A percentile compares a stretch with the other conserved stretches of the same genome.
Evolutionary conservation across 352 stramenopile genomes (phyloP).

Genomic region (Globisporangium nagaii): DNA sequence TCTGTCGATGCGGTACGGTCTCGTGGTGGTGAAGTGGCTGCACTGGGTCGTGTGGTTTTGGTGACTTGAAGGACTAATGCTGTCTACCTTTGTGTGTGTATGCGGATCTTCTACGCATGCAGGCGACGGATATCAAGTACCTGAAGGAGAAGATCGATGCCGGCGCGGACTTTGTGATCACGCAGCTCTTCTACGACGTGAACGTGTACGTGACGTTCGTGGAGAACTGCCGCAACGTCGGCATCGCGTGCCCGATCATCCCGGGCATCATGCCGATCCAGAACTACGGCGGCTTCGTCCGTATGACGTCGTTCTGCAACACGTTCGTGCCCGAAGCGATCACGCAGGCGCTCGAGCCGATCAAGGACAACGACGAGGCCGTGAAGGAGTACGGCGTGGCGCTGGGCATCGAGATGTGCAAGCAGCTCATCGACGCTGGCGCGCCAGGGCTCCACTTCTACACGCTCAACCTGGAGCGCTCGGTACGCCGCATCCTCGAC

Average conservation of each 20-base stretch:
- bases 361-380: constrained; percentile 95
- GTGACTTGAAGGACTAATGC: not conserved
- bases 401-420: constrained; percentile 94
- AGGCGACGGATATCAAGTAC: constrained; percentile 94
- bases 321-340: constrained; percentile 90
- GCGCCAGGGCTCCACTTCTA: constrained; percentile 91
- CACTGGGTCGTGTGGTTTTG: not conserved
- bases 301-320: constrained; percentile 98
- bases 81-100: not conserved
- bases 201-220: constrained; percentile 95
- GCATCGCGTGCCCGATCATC: constrained; percentile 95
- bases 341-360: constrained; percentile 75
- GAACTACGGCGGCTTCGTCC: constrained; percentile 95
- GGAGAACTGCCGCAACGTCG: constrained; percentile 77
- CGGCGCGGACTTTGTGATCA: constrained; percentile 98
- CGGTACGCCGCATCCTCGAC: constrained; percentile 85
- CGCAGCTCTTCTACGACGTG: constrained; percentile 99
- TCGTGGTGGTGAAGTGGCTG: too few species aligned
- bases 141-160: constrained; percentile 98
- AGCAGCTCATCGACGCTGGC: constrained; percentile 88
- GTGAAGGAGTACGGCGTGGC: constrained; percentile 96
- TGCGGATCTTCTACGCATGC: not conserved
- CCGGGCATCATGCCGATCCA: constrained; percentile 99
- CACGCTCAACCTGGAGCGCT: constrained; percentile 92
- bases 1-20: constrained; percentile 35